Percentiles rank a stretch among this genome's conserved stretches.
Evolutionary conservation across 2,329 filamentous ascomycete species (phyloP).

Genomic region (Penicillium brasilianum): DNA sequence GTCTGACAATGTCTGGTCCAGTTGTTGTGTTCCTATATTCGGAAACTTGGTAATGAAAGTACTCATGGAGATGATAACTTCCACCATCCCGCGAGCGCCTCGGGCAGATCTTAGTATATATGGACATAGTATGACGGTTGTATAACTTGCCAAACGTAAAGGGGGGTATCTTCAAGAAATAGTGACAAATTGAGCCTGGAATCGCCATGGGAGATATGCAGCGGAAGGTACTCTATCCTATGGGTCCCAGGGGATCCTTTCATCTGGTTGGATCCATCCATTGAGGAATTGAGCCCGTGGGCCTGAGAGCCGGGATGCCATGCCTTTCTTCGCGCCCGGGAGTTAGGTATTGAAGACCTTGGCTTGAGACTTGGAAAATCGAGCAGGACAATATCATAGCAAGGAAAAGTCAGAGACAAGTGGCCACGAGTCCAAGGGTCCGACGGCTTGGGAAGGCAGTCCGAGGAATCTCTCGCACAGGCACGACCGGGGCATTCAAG

Average conservation of each 20-base stretch:
- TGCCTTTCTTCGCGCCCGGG: neutral
- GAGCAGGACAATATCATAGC: neutral
- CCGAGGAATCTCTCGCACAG: neutral
- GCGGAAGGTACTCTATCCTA: neutral
- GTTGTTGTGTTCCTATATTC: constrained; percentile 1
- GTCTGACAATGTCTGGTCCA: constrained; percentile 26
- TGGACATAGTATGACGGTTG: neutral
- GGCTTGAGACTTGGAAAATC: neutral
- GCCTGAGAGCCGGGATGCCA: neutral
- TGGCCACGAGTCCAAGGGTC: neutral
- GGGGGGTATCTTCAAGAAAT: constrained; percentile 6
- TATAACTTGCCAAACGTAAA: neutral
- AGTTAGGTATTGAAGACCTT: neutral
- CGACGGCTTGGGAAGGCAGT: neutral
- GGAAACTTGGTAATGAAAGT: neutral
- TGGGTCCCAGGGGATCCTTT: neutral
- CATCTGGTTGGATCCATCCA: neutral
- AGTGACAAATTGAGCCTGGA: neutral
- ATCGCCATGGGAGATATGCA: neutral
- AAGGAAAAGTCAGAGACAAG: neutral
- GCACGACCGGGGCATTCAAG: neutral
- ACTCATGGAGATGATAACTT: neutral
- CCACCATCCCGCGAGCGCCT: neutral
- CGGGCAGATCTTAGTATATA: neutral
- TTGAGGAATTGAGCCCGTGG: neutral